These are phyloP conservation scores for Phytomonas francai DNA, from an alignment of 208 protist genomes.

Conservation along the genomic window DNA sequence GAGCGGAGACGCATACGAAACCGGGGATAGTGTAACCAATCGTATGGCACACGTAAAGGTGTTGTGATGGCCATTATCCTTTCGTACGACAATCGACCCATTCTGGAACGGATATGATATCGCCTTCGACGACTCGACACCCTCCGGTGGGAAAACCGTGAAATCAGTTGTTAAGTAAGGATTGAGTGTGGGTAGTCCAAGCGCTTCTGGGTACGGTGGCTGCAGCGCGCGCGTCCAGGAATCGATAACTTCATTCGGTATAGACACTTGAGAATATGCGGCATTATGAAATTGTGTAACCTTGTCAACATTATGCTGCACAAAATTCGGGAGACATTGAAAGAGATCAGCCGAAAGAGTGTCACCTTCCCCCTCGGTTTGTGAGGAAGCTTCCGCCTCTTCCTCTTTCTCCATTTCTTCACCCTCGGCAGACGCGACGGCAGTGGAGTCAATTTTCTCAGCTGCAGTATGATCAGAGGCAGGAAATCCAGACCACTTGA, in stretches of 20 bases:
- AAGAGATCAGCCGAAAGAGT: slow-evolving; percentile 22
- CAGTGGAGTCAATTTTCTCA: background rate
- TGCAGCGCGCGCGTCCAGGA: slow-evolving; percentile 28
- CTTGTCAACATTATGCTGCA: slow-evolving; percentile 21
- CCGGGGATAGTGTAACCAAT: slow-evolving; percentile 40
- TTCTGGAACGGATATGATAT: slow-evolving; percentile 6
- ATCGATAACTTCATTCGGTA: slow-evolving; percentile 32
- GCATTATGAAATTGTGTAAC: slow-evolving; percentile 37
- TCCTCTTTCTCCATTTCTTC: background rate
- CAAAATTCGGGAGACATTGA: slow-evolving; percentile 41
- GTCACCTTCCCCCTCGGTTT: slow-evolving; percentile 4
- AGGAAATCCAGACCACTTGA: slow-evolving; percentile 57
- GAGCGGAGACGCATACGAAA: slow-evolving; percentile 31
- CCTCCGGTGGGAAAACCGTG: slow-evolving; percentile 23
- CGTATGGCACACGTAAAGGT: slow-evolving; percentile 53
- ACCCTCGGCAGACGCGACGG: background rate
- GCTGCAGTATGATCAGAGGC: slow-evolving; percentile 5
- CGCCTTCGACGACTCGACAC: background rate
- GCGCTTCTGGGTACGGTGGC: slow-evolving; percentile 14
- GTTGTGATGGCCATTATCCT: slow-evolving; percentile 26
- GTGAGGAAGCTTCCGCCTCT: background rate
- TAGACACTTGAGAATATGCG: slow-evolving; percentile 11
- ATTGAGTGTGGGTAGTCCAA: slow-evolving; percentile 39
- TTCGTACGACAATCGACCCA: slow-evolving; percentile 37
- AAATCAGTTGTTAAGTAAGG: slow-evolving; percentile 73